Evolutionary conservation across 805 yeast species (phyloP), one percentile per base, ranked within the genome.

Genomic region (Vanderwaltozyma verrucispora): DNA sequence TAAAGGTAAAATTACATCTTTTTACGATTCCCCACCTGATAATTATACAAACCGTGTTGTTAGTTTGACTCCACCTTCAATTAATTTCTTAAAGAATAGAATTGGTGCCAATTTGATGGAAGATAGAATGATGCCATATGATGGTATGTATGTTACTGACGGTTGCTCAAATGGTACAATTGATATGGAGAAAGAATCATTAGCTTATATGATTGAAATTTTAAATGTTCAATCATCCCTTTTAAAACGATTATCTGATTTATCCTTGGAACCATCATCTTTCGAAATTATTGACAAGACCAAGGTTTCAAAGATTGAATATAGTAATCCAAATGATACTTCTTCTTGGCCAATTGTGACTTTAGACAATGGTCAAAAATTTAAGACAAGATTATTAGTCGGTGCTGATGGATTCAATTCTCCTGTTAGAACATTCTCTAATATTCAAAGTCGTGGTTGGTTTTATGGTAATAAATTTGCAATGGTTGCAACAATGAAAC

Each of bases 331-430:
- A 6, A 67, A 62, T 34, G 57, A 59, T 28, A 39, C 56, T 0
- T 61, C 62, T 20, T 73, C 75, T 33, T 85, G 96, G 95, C 96
- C 96, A 1, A 53, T 75, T 8, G 77, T 89, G 12, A 65, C 71
- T 19, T 64, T 88, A 12, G 72, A 74, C 12, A 72, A 72, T 44
- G 96, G 95, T 1, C 71, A 72, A 12, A 45, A 53, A 11, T 66
- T 79, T 35, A 72, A 74, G 50, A 72, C 95, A 0, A 68, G 95
- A 38, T 65, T 88, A n/a, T 64, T 88, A 16, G 75, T 92, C 13
- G 98, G 98, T 8, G 95, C 96, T 28, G 98, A 92, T 57, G 98
- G 98, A 1, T 86, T 77, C 57, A 85, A 87, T 57, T 87, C 96
- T 1, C 96, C 96, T 0, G 97, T 83, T 5, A 71, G 96, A 33